Evolutionary conservation across 1,284 basidiomycete species (phyloP).

Genomic region (Malassezia vespertilionis): DNA sequence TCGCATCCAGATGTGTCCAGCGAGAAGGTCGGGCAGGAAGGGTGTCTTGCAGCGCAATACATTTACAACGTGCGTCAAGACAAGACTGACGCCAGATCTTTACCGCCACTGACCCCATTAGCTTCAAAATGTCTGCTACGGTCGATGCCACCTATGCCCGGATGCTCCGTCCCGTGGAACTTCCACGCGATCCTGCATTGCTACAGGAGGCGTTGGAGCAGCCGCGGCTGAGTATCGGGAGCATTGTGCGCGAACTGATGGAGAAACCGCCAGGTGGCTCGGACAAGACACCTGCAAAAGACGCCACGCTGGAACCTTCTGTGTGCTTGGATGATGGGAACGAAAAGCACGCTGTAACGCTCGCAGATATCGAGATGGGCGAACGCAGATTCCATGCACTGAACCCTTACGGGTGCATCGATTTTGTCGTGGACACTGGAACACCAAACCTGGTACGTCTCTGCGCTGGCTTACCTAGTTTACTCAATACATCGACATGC

Average conservation of each 20-base stretch:
- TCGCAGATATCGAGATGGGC: constrained; percentile 16
- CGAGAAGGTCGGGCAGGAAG: constrained; percentile 51
- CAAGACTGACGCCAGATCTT: constrained; percentile 22
- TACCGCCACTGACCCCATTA: constrained; percentile 49
- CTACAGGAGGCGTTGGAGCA: constrained; percentile 38
- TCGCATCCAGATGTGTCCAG: constrained; percentile 41
- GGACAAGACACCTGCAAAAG: background rate
- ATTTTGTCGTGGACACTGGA: constrained; percentile 21
- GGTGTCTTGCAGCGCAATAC: constrained; percentile 52
- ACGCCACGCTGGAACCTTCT: background rate
- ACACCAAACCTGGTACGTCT: constrained; percentile 9
- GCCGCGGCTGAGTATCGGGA: constrained; percentile 40
- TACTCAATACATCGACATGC: constrained; percentile 27
- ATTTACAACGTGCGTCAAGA: constrained; percentile 49
- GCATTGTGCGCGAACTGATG: constrained; percentile 17
- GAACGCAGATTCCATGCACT: constrained; percentile 34
- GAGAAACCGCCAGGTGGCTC: background rate
- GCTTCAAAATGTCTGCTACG: constrained; percentile 46
- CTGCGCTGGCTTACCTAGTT: constrained; percentile 4
- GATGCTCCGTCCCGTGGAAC: constrained; percentile 44
- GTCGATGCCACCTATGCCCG: constrained; percentile 47
- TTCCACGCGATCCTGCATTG: constrained; percentile 41
- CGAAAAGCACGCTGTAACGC: background rate
- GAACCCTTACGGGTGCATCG: constrained; percentile 41
- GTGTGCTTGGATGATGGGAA: background rate